These are phyloP conservation scores for Delonix regia DNA, from an alignment of 306 rosid species.

Conservation along the genomic window DNA sequence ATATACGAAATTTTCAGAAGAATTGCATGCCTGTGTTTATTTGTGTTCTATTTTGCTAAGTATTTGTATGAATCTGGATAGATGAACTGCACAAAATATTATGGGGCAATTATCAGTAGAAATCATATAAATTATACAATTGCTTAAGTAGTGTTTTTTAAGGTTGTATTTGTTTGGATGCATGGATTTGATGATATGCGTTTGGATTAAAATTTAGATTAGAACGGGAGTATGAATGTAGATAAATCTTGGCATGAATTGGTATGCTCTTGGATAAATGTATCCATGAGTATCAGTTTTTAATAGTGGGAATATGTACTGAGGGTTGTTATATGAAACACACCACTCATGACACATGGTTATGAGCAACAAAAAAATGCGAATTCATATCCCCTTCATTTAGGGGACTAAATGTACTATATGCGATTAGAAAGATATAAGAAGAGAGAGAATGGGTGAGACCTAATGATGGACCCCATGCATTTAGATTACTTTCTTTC, in stretches of 20 bases:
- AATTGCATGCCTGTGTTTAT: background rate
- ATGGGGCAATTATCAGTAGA: background rate
- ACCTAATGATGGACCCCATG: too few relatives aligned
- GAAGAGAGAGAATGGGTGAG: too few relatives aligned
- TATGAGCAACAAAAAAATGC: too few relatives aligned
- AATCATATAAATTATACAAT: background rate
- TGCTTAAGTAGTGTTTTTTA: too few relatives aligned
- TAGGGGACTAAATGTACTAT: too few relatives aligned
- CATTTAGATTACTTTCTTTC: too few relatives aligned
- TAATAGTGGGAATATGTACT: background rate
- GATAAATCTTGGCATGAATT: background rate
- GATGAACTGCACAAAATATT: background rate
- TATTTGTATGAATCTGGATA: background rate
- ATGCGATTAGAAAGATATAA: too few relatives aligned
- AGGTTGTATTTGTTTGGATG: too few relatives aligned
- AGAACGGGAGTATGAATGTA: background rate
- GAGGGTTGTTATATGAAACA: background rate
- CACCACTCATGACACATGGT: background rate
- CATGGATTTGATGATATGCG: too few relatives aligned
- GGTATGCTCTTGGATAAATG: background rate
- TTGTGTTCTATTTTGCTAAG: conserved; percentile 6
- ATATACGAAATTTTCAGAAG: background rate
- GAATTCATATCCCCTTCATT: too few relatives aligned
- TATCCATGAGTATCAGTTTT: background rate
- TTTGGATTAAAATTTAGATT: background rate